Evolutionary conservation across 257 asterid species (phyloP), one percentile per base, ranked within the genome.

Genomic region (Solanum chiquidenum): DNA sequence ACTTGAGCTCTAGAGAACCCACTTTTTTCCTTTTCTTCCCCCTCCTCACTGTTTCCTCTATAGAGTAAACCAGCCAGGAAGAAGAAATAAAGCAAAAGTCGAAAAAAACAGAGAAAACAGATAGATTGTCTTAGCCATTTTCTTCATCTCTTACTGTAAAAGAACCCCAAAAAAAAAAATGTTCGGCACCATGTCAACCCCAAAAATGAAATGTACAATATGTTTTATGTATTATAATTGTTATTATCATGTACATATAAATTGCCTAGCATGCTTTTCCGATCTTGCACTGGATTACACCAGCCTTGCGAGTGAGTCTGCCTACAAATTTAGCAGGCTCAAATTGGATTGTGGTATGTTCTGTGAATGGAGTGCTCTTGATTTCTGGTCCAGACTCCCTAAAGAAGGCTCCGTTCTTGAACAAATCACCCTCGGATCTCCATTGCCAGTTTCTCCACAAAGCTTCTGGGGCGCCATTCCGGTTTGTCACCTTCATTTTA

Each of bases 391-490:
- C 98, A 0, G 98, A 95, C 73, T 92, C 93, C 3, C 82, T 82
- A 85, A 95, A 95, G 93, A 38, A 93, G 69, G 98, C 98, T 79
- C 98, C 98, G 40, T 94, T 94, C 62, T 83, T 34, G 90, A 95
- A 93, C 88, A 35, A 37, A 44, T 95, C 98, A 3, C 95, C 98
- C 87, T 95, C 96, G 4, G 96, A 95, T 87, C 93, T 90, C 98
- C 98, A 94, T 86, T 93, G 96, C 98, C 98, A 95, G 1, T 90
- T 72, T 87, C 4, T 85, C 98, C 97, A 94, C 85, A 91, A 93
- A 49, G 83, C 84, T 86, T 89, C 46, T 1, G 72, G 21, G 4
- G 92, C 90, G 14, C 64, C 84, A 83, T 92, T 94, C 88, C 98
- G 93, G 93, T 94, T 93, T 7, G 98, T 95, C 89, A 94, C 98